A percentile compares a stretch with the other conserved stretches of the same genome.
phyloP scores from a whole-genome alignment of 768 basidiomycete species.

The Tulasnella sp. region DNA sequence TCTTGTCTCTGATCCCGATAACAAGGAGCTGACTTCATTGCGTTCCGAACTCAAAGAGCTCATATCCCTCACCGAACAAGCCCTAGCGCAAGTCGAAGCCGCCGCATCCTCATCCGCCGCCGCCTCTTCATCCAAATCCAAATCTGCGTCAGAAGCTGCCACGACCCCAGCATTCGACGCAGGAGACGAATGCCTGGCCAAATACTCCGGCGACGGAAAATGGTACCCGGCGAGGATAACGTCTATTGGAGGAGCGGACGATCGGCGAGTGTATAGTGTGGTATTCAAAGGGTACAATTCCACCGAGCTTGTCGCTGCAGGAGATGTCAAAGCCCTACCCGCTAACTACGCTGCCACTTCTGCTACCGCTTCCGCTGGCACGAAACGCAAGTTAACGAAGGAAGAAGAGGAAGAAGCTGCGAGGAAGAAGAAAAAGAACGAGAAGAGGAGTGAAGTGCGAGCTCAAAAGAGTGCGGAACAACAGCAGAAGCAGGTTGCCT shows the following conservation, averaged over 20 bases:
- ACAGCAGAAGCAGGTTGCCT: slow-evolving; percentile 72
- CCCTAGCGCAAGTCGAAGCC: slow-evolving; percentile 63
- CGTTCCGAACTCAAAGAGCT: slow-evolving; percentile 77
- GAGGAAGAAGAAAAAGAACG: slow-evolving; percentile 89
- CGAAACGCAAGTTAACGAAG: slow-evolving; percentile 70
- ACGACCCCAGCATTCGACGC: slow-evolving; percentile 51
- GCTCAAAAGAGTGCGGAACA: slow-evolving; percentile 89
- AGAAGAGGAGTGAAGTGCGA: slow-evolving; percentile 81
- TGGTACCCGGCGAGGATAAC: slow-evolving; percentile 91
- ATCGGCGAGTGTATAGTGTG: slow-evolving; percentile 82
- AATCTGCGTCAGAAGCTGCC: slow-evolving; percentile 44
- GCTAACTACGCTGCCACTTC: slow-evolving; percentile 35
- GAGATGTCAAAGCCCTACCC: slow-evolving; percentile 68
- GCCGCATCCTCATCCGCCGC: slow-evolving; percentile 28
- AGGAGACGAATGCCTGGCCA: slow-evolving; percentile 81
- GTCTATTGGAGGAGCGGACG: slow-evolving; percentile 72
- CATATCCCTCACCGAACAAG: slow-evolving; percentile 71
- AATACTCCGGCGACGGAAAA: slow-evolving; percentile 75
- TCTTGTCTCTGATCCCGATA: slow-evolving; percentile 69
- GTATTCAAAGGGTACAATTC: slow-evolving; percentile 90
- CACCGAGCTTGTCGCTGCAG: slow-evolving; percentile 74
- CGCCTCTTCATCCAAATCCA: slow-evolving; percentile 57
- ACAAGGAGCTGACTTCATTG: slow-evolving; percentile 66
- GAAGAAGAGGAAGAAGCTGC: slow-evolving; percentile 85
- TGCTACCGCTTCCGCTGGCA: slow-evolving; percentile 36